Percentiles rank a stretch among this genome's conserved stretches.
Conservation (phyloP, 2,329 filamentous ascomycete species). For the Aureobasidium zeae region DNA sequence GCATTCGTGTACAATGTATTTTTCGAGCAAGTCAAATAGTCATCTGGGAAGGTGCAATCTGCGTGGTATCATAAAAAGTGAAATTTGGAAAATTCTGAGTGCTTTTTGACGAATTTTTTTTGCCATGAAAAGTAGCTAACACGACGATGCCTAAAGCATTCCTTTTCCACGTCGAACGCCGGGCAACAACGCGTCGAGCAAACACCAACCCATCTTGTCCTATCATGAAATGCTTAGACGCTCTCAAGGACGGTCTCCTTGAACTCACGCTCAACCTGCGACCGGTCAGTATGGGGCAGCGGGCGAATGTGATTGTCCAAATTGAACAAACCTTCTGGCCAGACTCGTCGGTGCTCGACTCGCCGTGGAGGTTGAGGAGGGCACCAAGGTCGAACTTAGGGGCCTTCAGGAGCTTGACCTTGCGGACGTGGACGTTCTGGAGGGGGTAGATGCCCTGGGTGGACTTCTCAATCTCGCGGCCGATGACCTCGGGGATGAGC, state of each 20-base stretch:
- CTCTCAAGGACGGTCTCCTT: constrained; percentile 93
- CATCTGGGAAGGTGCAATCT: not conserved
- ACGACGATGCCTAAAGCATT: constrained; percentile 18
- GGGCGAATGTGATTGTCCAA: not conserved
- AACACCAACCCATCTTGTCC: constrained; percentile 16
- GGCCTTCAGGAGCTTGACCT: constrained; percentile 98
- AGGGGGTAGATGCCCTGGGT: constrained; percentile 99
- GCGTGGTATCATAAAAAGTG: constrained; percentile 13
- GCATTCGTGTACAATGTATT: too few species aligned
- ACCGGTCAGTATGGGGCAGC: constrained; percentile 1
- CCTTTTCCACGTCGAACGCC: constrained; percentile 18
- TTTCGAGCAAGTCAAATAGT: not conserved
- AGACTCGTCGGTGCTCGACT: constrained; percentile 90
- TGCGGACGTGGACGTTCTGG: constrained; percentile 99
- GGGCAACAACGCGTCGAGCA: constrained; percentile 16
- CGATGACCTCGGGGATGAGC: constrained; percentile 98
- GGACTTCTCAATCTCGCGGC: constrained; percentile 98
- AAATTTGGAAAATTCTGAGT: constrained; percentile 15
- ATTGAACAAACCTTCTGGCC: constrained; percentile 70
- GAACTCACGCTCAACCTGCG: constrained; percentile 75
- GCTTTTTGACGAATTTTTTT: constrained; percentile 18
- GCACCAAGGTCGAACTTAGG: constrained; percentile 99
- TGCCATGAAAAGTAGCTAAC: constrained; percentile 19
- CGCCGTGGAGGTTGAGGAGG: constrained; percentile 92
- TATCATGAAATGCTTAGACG: constrained; percentile 55